Evolutionary conservation across 2,329 filamentous ascomycete genomes (phyloP).

Genomic region (Aspergillus uvarum): DNA sequence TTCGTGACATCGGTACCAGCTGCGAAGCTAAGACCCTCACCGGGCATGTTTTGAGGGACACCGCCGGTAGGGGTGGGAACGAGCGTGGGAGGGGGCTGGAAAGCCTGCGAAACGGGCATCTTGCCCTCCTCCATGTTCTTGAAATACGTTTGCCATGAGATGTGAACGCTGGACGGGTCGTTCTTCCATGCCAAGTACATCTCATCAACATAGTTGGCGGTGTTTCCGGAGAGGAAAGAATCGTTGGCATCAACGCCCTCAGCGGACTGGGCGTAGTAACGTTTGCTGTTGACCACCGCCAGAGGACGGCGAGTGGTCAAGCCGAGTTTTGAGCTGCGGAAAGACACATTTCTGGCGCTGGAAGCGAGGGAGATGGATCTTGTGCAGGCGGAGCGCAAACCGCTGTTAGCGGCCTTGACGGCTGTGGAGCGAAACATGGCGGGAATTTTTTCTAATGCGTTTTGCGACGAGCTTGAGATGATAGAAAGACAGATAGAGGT

Average conservation of each 20-base stretch:
- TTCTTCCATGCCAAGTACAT: conserved; percentile 99
- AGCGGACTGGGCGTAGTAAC: conserved; percentile 59
- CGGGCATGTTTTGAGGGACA: conserved; percentile 70
- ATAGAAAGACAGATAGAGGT: neutral
- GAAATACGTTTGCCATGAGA: conserved; percentile 99
- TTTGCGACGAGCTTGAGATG: neutral
- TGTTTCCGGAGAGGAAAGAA: conserved; percentile 94
- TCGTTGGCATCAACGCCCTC: conserved; percentile 80
- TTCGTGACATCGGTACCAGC: conserved; percentile 83
- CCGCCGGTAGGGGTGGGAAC: conserved; percentile 79
- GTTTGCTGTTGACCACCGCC: conserved; percentile 45
- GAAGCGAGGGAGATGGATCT: conserved; percentile 37
- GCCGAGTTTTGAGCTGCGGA: conserved; percentile 34
- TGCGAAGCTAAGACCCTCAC: conserved; percentile 63
- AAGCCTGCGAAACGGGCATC: conserved; percentile 96
- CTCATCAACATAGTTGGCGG: conserved; percentile 98
- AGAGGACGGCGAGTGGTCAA: conserved; percentile 44
- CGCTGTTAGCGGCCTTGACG: conserved; percentile 41
- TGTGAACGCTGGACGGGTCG: conserved; percentile 88
- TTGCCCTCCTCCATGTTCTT: conserved; percentile 98
- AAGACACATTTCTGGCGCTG: conserved; percentile 29
- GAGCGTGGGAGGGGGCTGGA: conserved; percentile 90
- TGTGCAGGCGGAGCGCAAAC: conserved; percentile 34
- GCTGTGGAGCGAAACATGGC: conserved; percentile 42
- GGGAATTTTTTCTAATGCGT: conserved; percentile 28